Conservation (phyloP, 495 filamentous ascomycete species). For the Peziza echinospora region DNA sequence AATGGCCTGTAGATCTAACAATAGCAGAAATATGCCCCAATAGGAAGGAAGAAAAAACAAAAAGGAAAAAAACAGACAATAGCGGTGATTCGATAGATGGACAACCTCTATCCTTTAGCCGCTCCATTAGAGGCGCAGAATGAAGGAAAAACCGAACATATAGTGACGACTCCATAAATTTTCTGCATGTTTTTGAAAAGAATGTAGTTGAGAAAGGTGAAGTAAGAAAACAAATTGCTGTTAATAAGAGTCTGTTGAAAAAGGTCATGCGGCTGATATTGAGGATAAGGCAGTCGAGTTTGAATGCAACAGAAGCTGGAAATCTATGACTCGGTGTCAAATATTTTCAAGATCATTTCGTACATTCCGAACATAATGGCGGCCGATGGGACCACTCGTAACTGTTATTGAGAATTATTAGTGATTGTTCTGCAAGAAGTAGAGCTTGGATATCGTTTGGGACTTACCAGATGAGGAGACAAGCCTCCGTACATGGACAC, state of each 20-base stretch:
- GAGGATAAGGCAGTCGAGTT: too few species aligned
- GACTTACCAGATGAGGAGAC: conserved; percentile 47
- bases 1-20: too few species aligned
- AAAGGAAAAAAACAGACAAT: too few species aligned
- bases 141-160: background rate
- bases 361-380: conserved; percentile 88
- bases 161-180: background rate
- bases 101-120: too few species aligned
- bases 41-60: too few species aligned
- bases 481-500: conserved; percentile 63
- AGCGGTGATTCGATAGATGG: too few species aligned
- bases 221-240: background rate
- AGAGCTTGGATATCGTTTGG: too few species aligned
- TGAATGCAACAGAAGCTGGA: too few species aligned
- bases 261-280: background rate
- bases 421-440: background rate
- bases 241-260: background rate
- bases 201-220: background rate
- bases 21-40: too few species aligned
- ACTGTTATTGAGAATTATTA: conserved; percentile 11
- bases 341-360: conserved; percentile 49
- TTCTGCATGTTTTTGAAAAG: background rate
- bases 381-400: conserved; percentile 69
- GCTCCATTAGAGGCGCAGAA: background rate
- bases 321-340: conserved; percentile 6